These are phyloP conservation scores for Pythium aquatile DNA, from an alignment of 352 stramenopile genomes.

Conservation along the genomic window DNA sequence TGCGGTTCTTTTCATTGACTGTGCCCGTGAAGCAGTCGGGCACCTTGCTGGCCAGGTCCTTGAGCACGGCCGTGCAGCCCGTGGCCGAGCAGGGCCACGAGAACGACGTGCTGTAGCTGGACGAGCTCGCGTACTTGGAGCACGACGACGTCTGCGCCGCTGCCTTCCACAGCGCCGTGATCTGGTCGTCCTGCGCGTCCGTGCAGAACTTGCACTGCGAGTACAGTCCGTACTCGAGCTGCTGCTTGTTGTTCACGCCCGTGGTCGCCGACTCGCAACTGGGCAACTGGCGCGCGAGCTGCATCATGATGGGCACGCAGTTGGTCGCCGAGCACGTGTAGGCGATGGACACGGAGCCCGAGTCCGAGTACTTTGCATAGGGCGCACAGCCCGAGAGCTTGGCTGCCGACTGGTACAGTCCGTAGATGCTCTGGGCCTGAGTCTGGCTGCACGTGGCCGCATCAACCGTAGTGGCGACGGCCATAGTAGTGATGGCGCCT, in stretches of 20 bases:
- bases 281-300: slow-evolving; percentile 19
- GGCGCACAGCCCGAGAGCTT: slow-evolving; percentile 7
- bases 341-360: slow-evolving; percentile 9
- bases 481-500: neutral
- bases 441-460: slow-evolving; percentile 11
- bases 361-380: slow-evolving; percentile 4
- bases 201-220: slow-evolving; percentile 19
- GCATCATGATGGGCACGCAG: slow-evolving; percentile 13
- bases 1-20: slow-evolving; percentile 12
- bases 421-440: neutral
- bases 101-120: slow-evolving; percentile 14
- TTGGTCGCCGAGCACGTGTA: slow-evolving; percentile 12
- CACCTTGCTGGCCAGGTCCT: slow-evolving; percentile 17
- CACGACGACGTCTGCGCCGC: slow-evolving; percentile 11
- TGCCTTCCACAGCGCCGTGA: slow-evolving; percentile 11
- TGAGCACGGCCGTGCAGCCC: slow-evolving; percentile 15
- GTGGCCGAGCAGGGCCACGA: slow-evolving; percentile 21
- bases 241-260: slow-evolving; percentile 11
- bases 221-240: slow-evolving; percentile 13
- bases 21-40: slow-evolving; percentile 10
- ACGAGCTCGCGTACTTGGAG: slow-evolving; percentile 2
- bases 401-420: slow-evolving; percentile 10
- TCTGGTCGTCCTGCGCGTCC: slow-evolving; percentile 11
- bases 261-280: slow-evolving; percentile 8
- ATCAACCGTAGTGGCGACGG: neutral